Percentiles rank a stretch among this genome's conserved stretches.
Conservation (phyloP, 805 yeast species). For the Saturnispora silvae region DNA sequence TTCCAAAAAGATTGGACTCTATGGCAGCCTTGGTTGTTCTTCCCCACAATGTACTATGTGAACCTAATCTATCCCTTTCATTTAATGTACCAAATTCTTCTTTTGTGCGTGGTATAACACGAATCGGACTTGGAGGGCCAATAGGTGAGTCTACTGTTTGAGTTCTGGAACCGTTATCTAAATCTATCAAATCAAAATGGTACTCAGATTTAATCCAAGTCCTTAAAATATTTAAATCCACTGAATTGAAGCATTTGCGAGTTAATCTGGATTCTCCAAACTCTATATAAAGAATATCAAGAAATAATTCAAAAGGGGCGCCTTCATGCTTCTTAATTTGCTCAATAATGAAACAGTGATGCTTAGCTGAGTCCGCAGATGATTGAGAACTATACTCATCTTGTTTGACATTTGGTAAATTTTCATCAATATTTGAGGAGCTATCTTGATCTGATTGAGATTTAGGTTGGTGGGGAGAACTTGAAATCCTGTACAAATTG, state of each 20-base stretch:
- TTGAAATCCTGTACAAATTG: too few relatives aligned
- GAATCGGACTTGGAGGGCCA: not conserved
- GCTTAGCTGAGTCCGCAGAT: too few relatives aligned
- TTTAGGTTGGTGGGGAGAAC: too few relatives aligned
- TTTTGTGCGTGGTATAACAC: not conserved
- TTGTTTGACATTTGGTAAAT: too few relatives aligned
- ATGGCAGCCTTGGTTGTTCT: not conserved
- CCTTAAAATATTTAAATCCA: slow-evolving; percentile 8
- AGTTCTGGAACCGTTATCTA: too few relatives aligned
- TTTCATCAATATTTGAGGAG: too few relatives aligned
- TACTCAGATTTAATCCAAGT: slow-evolving; percentile 5
- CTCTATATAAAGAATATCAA: slow-evolving; percentile 6
- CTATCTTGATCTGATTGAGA: too few relatives aligned
- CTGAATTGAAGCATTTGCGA: slow-evolving; percentile 2
- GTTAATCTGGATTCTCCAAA: not conserved
- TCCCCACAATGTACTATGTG: too few relatives aligned
- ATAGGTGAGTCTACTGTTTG: not conserved
- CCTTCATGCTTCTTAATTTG: slow-evolving; percentile 1
- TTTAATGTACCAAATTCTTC: not conserved
- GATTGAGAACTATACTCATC: too few relatives aligned
- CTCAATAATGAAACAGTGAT: not conserved
- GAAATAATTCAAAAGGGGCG: slow-evolving; percentile 1
- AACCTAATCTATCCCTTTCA: not conserved
- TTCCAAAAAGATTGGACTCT: not conserved
- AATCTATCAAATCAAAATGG: not conserved